A percentile compares a stretch with the other conserved stretches of the same genome.
Conservation (phyloP, 805 yeast genomes). For the Ogataea chonburiensis region DNA sequence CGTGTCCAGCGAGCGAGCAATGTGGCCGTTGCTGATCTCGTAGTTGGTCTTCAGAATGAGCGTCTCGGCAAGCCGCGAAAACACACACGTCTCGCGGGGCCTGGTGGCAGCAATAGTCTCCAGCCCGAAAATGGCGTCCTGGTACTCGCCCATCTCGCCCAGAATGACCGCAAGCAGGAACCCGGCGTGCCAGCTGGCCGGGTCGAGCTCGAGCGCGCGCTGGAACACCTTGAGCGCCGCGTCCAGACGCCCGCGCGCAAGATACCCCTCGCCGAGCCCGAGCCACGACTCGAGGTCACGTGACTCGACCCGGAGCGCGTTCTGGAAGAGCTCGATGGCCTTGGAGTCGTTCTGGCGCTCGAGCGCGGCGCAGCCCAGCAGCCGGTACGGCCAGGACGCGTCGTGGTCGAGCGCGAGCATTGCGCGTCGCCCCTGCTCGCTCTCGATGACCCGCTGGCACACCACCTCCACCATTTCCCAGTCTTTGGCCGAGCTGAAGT, state of each 20-base stretch:
- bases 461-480: conserved; percentile 85
- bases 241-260: conserved; percentile 77
- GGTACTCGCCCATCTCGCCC: conserved; percentile 63
- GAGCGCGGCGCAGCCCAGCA: conserved; percentile 74
- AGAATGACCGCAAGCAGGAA: conserved; percentile 68
- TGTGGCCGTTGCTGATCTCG: conserved; percentile 58
- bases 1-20: conserved; percentile 60
- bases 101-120: conserved; percentile 36
- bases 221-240: conserved; percentile 83
- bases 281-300: conserved; percentile 81
- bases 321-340: conserved; percentile 88
- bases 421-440: conserved; percentile 57
- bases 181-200: conserved; percentile 56
- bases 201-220: conserved; percentile 56
- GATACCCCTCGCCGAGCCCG: conserved; percentile 96
- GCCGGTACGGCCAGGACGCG: conserved; percentile 83
- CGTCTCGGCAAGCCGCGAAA: conserved; percentile 56
- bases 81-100: conserved; percentile 50
- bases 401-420: conserved; percentile 37
- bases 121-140: conserved; percentile 53
- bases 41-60: conserved; percentile 52
- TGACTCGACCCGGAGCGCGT: conserved; percentile 68
- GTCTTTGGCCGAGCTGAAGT: conserved; percentile 63
- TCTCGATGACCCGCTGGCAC: conserved; percentile 60
- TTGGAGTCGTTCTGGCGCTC: conserved; percentile 69